Percentiles rank a stretch among this genome's conserved stretches.
Conservation (phyloP, 371 early-diverging fungal genomes). For the Mortierella sp. region DNA sequence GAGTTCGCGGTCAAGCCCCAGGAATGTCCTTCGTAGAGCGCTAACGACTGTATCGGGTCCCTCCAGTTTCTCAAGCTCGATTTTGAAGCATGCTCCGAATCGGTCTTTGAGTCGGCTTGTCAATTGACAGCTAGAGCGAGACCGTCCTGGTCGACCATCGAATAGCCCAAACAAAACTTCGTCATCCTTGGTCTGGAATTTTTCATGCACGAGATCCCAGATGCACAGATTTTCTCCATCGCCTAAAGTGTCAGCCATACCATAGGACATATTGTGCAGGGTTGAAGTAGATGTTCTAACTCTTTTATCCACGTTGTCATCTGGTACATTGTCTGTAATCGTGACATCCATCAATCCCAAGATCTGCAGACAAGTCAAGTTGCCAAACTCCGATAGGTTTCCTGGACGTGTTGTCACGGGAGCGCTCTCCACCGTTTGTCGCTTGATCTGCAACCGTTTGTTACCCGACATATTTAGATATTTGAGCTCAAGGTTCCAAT, state of each 20-base stretch:
- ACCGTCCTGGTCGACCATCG: conserved; percentile 77
- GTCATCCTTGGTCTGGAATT: conserved; percentile 83
- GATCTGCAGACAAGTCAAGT: conserved; percentile 81
- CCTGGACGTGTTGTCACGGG: conserved; percentile 60
- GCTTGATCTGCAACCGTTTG: conserved; percentile 88
- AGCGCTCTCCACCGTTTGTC: conserved; percentile 62
- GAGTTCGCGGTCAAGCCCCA: conserved; percentile 82
- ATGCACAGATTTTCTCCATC: conserved; percentile 71
- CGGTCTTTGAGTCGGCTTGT: conserved; percentile 82
- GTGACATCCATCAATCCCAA: conserved; percentile 93
- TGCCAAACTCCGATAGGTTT: conserved; percentile 82
- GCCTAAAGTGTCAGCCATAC: conserved; percentile 88
- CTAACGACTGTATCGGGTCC: conserved; percentile 67
- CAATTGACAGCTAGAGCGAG: conserved; percentile 66
- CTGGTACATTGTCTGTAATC: conserved; percentile 81
- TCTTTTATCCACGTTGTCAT: conserved; percentile 84
- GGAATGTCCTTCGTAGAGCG: conserved; percentile 81
- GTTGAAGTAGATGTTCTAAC: conserved; percentile 88
- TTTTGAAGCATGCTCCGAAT: conserved; percentile 74
- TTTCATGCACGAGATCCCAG: conserved; percentile 88
- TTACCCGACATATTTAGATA: conserved; percentile 94
- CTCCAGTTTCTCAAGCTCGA: conserved; percentile 78
- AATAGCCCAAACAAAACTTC: conserved; percentile 92
- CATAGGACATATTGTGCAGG: conserved; percentile 86
- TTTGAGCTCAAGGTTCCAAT: conserved; percentile 91